A percentile compares a stretch with the other conserved stretches of the same genome.
Evolutionary conservation across 106 monocot species (phyloP).

Genomic region (Platanthera zijinensis): DNA sequence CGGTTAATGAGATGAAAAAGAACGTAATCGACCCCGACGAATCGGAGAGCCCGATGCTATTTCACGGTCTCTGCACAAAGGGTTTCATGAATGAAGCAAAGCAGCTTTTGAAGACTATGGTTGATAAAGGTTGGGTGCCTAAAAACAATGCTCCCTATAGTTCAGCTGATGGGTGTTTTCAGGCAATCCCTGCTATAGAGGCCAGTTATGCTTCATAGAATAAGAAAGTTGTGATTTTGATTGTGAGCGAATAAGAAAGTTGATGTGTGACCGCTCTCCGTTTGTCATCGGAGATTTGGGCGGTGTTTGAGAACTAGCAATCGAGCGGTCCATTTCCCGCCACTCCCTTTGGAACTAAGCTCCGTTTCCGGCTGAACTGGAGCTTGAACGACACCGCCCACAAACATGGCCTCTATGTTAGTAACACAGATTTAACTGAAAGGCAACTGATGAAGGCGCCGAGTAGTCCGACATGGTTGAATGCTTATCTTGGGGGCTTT

Average conservation of each 20-base stretch:
- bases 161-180: not conserved
- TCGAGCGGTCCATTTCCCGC: no score
- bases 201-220: not conserved
- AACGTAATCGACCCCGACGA: conserved; percentile 21
- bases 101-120: conserved; percentile 21
- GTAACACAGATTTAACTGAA: not conserved
- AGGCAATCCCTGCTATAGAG: not conserved
- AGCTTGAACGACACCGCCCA: no score
- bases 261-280: no score
- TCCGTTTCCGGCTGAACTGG: no score
- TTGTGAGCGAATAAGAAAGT: not conserved
- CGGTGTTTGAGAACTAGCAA: no score
- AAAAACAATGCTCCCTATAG: not conserved
- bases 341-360: no score
- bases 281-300: no score
- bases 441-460: not conserved
- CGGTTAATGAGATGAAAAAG: conserved; percentile 34
- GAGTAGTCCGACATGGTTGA: not conserved
- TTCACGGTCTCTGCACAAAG: conserved; percentile 18
- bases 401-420: not conserved
- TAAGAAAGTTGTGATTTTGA: not conserved
- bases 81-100: conserved; percentile 32
- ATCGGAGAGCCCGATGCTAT: conserved; percentile 23
- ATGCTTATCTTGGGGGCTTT: not conserved
- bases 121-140: conserved; percentile 29